A percentile compares a stretch with the other conserved stretches of the same genome.
These are phyloP conservation scores for Phanerodontia chrysosporium DNA, from an alignment of 768 basidiomycete species.

Conservation along the genomic window DNA sequence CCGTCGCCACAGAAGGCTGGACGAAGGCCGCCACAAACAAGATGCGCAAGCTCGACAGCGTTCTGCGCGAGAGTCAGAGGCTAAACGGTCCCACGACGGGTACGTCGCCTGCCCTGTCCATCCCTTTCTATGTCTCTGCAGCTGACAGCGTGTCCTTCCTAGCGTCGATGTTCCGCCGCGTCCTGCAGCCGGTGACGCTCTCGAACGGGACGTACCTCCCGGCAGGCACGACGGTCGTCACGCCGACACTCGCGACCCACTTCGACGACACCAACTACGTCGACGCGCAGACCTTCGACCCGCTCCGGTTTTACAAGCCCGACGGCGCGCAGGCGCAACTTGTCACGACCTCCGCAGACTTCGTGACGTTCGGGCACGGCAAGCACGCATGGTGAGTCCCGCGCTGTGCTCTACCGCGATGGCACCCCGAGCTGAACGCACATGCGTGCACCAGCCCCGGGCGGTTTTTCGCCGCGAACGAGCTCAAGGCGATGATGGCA, in stretches of 20 bases:
- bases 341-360: constrained; percentile 11
- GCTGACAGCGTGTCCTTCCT: not conserved
- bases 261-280: constrained; percentile 26
- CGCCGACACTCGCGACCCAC: constrained; percentile 29
- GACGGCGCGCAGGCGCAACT: constrained; percentile 7
- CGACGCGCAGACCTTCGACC: constrained; percentile 35
- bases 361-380: constrained; percentile 24
- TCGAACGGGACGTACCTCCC: constrained; percentile 41
- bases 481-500: constrained; percentile 32
- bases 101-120: constrained; percentile 18
- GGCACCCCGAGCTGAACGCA: too few species aligned
- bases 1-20: constrained; percentile 21
- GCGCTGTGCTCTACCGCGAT: not conserved
- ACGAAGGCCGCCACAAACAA: constrained; percentile 25
- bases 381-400: constrained; percentile 22
- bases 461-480: constrained; percentile 31
- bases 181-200: constrained; percentile 32
- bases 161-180: constrained; percentile 27
- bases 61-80: constrained; percentile 28
- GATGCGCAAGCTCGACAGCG: constrained; percentile 33
- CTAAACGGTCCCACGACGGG: constrained; percentile 19
- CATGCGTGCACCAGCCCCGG: constrained; percentile 28
- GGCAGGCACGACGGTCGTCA: constrained; percentile 31
- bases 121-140: not conserved
- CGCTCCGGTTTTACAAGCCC: constrained; percentile 32